Evolutionary conservation across 2,329 filamentous ascomycete species (phyloP).

Genomic region (Trichoderma asperellum): DNA sequence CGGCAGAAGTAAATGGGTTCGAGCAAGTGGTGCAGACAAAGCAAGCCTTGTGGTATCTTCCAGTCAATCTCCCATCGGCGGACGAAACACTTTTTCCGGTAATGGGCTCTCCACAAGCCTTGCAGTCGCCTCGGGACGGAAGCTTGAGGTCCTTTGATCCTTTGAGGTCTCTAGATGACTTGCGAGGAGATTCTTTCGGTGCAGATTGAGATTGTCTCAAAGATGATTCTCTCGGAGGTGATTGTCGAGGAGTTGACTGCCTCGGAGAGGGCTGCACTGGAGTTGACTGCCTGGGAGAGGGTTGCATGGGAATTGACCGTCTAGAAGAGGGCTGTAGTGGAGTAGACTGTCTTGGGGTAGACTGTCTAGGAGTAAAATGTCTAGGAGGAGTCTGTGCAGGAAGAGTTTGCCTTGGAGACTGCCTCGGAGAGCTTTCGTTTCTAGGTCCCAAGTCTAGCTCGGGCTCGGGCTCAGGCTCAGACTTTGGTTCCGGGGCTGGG

Average conservation of each 20-base stretch:
- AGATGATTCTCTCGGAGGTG: neutral
- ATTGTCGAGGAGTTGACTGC: neutral
- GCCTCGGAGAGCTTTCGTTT: constrained; percentile 29
- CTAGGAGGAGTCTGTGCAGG: constrained; percentile 34
- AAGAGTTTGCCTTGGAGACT: constrained; percentile 28
- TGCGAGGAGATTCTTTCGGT: constrained; percentile 12
- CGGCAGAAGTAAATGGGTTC: constrained; percentile 79
- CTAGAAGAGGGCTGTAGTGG: neutral
- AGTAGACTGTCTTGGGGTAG: neutral
- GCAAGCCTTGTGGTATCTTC: constrained; percentile 92
- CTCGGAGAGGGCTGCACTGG: neutral
- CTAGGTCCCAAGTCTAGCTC: constrained; percentile 24
- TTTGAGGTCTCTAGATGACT: constrained; percentile 8
- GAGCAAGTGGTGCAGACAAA: constrained; percentile 88
- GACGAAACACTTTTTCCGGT: constrained; percentile 92
- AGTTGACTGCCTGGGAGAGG: neutral
- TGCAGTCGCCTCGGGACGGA: constrained; percentile 73
- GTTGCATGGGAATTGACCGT: neutral
- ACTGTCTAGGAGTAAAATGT: neutral
- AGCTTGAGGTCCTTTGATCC: constrained; percentile 47
- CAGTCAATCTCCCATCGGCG: constrained; percentile 87
- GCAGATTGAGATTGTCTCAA: constrained; percentile 5
- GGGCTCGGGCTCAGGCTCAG: constrained; percentile 14
- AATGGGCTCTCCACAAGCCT: constrained; percentile 78
- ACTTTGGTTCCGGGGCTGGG: constrained; percentile 15